phyloP scores from a whole-genome alignment of 768 basidiomycete species.

The Boletus coccyginus region DNA sequence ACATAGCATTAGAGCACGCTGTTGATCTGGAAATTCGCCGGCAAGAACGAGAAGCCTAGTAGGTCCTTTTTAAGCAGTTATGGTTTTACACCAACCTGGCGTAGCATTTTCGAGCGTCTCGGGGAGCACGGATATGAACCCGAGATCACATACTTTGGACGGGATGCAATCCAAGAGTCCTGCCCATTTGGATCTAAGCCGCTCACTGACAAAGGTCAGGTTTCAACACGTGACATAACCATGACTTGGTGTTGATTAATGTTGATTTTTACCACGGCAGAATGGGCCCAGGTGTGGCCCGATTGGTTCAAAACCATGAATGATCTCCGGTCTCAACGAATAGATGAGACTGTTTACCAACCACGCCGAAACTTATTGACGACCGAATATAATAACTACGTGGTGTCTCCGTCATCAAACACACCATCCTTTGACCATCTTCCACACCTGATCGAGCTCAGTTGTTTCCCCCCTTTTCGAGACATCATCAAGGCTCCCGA shows the following conservation, averaged over 20 bases:
- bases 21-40: neutral
- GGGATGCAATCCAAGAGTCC: neutral
- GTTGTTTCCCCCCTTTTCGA: neutral
- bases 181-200: neutral
- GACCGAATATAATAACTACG: neutral
- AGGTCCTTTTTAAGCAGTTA: neutral
- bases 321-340: neutral
- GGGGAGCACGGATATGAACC: constrained; percentile 1
- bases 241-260: neutral
- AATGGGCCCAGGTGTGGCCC: neutral
- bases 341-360: neutral
- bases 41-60: neutral
- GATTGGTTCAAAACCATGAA: neutral
- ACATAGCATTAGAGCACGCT: neutral
- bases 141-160: constrained; percentile 2
- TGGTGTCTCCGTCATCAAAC: neutral
- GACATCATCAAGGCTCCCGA: neutral
- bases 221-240: neutral
- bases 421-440: neutral
- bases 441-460: neutral
- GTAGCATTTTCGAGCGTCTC: constrained; percentile 14
- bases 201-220: constrained; percentile 8
- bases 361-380: neutral
- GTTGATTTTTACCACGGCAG: neutral
- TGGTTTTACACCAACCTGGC: neutral